Evolutionary conservation across 2,329 filamentous ascomycete genomes (phyloP).

Genomic region (Talaromyces islandicus): DNA sequence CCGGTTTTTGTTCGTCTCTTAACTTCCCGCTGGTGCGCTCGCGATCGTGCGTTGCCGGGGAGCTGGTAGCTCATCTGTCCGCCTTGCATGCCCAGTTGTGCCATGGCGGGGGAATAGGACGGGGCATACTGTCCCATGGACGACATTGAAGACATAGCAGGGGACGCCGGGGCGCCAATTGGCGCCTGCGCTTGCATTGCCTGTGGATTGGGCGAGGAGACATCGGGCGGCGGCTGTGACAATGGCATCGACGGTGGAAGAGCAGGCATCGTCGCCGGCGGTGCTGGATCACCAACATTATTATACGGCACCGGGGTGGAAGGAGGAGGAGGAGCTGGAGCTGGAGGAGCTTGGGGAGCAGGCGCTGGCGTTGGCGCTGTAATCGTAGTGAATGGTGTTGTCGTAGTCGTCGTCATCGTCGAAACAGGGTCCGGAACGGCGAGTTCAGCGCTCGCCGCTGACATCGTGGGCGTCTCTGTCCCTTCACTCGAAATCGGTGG

Average conservation of each 20-base stretch:
- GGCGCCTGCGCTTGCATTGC: slow-evolving; percentile 24
- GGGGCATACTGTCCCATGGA: slow-evolving; percentile 53
- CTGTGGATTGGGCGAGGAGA: slow-evolving; percentile 3
- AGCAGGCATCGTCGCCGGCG: slow-evolving; percentile 21
- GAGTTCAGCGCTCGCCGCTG: background rate
- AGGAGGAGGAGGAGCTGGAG: slow-evolving; percentile 13
- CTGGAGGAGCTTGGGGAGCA: slow-evolving; percentile 26
- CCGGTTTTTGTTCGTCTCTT: slow-evolving; percentile 70
- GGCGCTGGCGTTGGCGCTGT: slow-evolving; percentile 5
- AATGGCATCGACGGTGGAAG: slow-evolving; percentile 28
- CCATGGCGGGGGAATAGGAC: slow-evolving; percentile 27
- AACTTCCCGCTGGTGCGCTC: slow-evolving; percentile 65
- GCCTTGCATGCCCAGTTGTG: slow-evolving; percentile 33
- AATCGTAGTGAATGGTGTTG: background rate
- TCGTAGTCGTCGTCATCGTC: background rate
- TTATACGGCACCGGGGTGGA: slow-evolving; percentile 6
- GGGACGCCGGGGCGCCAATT: slow-evolving; percentile 49
- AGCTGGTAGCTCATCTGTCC: slow-evolving; percentile 48
- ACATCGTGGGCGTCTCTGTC: background rate
- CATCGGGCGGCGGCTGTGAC: slow-evolving; percentile 16
- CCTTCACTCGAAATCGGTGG: slow-evolving; percentile 8
- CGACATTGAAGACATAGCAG: slow-evolving; percentile 42
- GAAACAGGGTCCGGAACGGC: background rate
- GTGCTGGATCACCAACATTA: slow-evolving; percentile 9
- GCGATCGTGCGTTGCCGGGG: slow-evolving; percentile 43